Evolutionary conservation across 305 asterid genomes (phyloP), one percentile per base, ranked within the genome.

Genomic region (Fraxinus dipetala): DNA sequence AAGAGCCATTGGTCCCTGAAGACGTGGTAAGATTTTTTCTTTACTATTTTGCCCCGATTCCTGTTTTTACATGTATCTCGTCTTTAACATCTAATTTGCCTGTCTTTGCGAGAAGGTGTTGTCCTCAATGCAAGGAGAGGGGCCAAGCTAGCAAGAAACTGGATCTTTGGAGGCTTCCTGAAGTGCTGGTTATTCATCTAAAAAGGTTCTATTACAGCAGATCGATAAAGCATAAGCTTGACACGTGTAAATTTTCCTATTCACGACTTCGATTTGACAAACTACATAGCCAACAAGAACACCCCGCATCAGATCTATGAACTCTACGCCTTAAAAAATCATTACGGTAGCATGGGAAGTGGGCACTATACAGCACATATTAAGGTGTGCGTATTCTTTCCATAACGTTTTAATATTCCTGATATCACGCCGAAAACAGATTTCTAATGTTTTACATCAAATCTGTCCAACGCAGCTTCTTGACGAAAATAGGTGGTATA

Each of bases 151-250:
- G 98, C 89, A 96, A 96, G 89, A 96, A 96, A 90, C 87, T 96
- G 83, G 99, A 96, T 83, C 97, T 96, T 40, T 94, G 99, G 99
- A 93, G 99, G 91, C 99, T 96, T 72, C 99, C 98, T 0, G 97
- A 94, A 89, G 98, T 96, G 75, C 96, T 94, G 75, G 98, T 96
- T 43, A 94, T 96, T 85, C 98, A 96, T 93, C 89, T 96, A 59
- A 96, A 96, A 85, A 91, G 98, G 88, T 96, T 96, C 93, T 93
- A 96, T 10, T 96, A 91, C 89, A 94, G 96, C 90, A 89, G 98
- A 88, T 93, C 96, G 36, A 95, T 92, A 95, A 96, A 96, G 94
- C 98, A 96, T 84, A 96, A 96, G 91, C 92, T 96, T 45, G 99
- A 94, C 90, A 96, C 97, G 4, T 85, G 97, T 96, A 74, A 95